These are phyloP conservation scores for Trypethelium eluteriae DNA, from an alignment of 495 filamentous ascomycete species.

Conservation along the genomic window DNA sequence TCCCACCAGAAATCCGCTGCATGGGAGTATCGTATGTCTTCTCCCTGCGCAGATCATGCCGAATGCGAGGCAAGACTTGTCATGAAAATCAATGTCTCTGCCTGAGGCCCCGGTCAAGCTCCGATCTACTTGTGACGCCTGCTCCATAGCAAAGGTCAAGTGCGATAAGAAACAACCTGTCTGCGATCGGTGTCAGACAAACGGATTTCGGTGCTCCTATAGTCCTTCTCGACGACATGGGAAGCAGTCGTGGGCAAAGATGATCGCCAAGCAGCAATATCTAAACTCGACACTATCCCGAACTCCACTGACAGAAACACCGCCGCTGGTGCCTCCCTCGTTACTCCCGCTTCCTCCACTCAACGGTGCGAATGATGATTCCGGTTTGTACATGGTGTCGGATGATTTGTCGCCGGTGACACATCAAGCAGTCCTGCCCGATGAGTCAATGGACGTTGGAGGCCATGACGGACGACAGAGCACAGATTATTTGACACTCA, in stretches of 20 bases:
- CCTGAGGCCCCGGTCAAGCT: constrained; percentile 31
- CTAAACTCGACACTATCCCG: background rate
- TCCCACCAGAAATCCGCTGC: no score
- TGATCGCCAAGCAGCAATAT: background rate
- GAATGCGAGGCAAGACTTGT: no score
- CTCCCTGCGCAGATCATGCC: no score
- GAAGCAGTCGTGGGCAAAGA: constrained; percentile 24
- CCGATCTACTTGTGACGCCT: constrained; percentile 31
- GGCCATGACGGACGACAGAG: background rate
- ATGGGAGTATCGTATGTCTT: no score
- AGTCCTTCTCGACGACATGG: constrained; percentile 30
- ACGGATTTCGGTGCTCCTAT: constrained; percentile 26
- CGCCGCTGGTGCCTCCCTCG: background rate
- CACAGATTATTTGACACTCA: background rate
- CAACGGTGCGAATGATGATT: background rate
- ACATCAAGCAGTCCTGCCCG: background rate
- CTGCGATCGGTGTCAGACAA: constrained; percentile 27
- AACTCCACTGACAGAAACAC: background rate
- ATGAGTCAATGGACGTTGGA: background rate
- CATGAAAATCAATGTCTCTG: background rate
- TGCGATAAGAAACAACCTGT: constrained; percentile 31
- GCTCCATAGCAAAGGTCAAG: constrained; percentile 33
- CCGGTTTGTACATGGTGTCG: background rate
- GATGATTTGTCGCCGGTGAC: background rate
- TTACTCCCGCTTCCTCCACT: background rate